phyloP scores from a whole-genome alignment of 1,284 basidiomycete species.

The Porodaedalea pini region DNA sequence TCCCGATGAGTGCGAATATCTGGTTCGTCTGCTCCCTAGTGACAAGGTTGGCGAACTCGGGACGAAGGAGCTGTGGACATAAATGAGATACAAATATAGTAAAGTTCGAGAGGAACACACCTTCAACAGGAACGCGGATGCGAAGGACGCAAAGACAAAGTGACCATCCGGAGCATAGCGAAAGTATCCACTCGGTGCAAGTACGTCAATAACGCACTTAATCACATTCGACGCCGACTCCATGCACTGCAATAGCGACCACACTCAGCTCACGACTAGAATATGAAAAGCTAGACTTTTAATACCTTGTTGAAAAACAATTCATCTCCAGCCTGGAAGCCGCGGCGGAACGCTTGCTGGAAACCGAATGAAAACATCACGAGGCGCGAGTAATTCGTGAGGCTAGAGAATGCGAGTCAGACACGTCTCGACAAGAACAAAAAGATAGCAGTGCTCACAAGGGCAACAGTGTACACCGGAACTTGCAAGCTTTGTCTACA shows the following conservation, averaged over 20 bases:
- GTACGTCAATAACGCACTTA: constrained; percentile 56
- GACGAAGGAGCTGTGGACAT: constrained; percentile 58
- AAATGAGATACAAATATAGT: not conserved
- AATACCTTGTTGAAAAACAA: constrained; percentile 68
- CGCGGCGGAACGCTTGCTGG: constrained; percentile 73
- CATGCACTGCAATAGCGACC: constrained; percentile 48
- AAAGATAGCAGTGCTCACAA: constrained; percentile 50
- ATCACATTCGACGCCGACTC: constrained; percentile 69
- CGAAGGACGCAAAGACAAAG: constrained; percentile 82
- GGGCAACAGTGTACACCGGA: constrained; percentile 68
- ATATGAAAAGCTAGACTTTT: not conserved
- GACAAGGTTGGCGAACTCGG: constrained; percentile 63
- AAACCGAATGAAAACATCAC: constrained; percentile 86
- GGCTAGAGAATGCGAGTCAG: constrained; percentile 37
- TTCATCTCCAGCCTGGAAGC: constrained; percentile 57
- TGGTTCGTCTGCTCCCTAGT: constrained; percentile 59
- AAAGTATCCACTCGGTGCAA: constrained; percentile 75
- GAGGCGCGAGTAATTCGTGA: constrained; percentile 72
- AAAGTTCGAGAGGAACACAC: constrained; percentile 35
- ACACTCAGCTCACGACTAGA: constrained; percentile 10
- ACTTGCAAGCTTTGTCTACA: constrained; percentile 54
- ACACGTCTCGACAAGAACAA: constrained; percentile 14
- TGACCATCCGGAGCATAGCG: constrained; percentile 81
- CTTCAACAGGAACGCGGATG: constrained; percentile 80
- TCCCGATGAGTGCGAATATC: constrained; percentile 67